A percentile compares a stretch with the other conserved stretches of the same genome.
phyloP scores from a whole-genome alignment of 225 moss, liverwort and hornwort genomes.

The Polytrichum commune region DNA sequence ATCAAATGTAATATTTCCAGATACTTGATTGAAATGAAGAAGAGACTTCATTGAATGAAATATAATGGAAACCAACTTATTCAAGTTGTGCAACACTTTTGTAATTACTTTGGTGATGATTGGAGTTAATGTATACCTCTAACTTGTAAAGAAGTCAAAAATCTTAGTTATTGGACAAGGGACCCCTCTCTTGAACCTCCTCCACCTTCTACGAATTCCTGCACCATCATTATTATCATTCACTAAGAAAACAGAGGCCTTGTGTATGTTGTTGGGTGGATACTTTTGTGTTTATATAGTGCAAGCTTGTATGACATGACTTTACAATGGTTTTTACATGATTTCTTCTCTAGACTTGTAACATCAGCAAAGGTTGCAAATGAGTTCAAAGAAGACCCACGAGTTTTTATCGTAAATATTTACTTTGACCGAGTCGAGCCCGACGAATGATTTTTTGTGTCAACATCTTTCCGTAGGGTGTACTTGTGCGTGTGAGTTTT shows the following conservation, averaged over 20 bases:
- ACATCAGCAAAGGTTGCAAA: background rate
- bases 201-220: no score
- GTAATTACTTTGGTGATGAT: no score
- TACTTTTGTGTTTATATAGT: no score
- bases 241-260: no score
- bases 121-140: background rate
- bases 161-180: no score
- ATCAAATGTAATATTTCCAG: background rate
- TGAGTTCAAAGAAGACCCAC: slow-evolving; percentile 42
- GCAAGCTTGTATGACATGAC: background rate
- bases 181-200: no score
- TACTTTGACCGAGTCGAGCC: slow-evolving; percentile 63
- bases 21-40: background rate
- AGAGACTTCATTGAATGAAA: no score
- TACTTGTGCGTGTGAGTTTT: slow-evolving; percentile 29
- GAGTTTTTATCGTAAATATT: slow-evolving; percentile 36
- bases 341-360: background rate
- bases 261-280: no score
- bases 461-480: slow-evolving; percentile 48
- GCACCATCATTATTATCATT: no score
- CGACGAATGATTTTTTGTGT: slow-evolving; percentile 66
- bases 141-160: background rate
- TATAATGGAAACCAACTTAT: no score
- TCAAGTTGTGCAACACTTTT: no score
- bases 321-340: background rate